A percentile compares a stretch with the other conserved stretches of the same genome.
Evolutionary conservation across 352 stramenopile genomes (phyloP).

Genomic region (Globisporangium heterothallicum): DNA sequence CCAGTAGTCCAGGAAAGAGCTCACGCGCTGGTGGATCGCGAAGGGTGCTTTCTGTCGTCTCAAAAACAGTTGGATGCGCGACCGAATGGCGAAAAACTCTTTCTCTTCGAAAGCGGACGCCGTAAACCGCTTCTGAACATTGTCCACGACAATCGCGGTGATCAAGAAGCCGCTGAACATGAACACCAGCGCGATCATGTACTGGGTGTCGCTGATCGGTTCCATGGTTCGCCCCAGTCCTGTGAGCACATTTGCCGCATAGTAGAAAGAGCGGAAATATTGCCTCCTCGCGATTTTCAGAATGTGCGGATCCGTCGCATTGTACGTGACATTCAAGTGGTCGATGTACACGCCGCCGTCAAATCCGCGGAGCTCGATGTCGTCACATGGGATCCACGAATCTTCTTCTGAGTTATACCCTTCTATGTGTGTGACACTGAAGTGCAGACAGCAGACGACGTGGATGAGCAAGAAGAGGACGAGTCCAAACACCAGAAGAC

Average conservation of each 20-base stretch:
- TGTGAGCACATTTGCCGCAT: constrained; percentile 27
- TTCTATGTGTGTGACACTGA: constrained; percentile 31
- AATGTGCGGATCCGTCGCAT: constrained; percentile 11
- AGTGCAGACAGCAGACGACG: constrained; percentile 38
- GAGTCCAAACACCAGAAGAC: constrained; percentile 34
- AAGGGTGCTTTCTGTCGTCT: constrained; percentile 33
- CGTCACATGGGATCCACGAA: constrained; percentile 27
- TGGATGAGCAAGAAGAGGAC: constrained; percentile 52
- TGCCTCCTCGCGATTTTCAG: constrained; percentile 19
- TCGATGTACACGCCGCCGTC: constrained; percentile 11
- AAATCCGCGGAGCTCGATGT: constrained; percentile 18
- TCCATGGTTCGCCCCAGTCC: constrained; percentile 33
- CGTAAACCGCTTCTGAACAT: constrained; percentile 46
- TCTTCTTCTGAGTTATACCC: constrained; percentile 24
- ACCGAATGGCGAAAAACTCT: constrained; percentile 35
- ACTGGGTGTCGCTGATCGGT: constrained; percentile 30
- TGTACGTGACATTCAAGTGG: constrained; percentile 17
- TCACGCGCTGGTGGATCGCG: constrained; percentile 36
- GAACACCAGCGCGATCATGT: constrained; percentile 32
- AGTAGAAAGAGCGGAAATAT: constrained; percentile 32
- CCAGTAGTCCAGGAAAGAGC: constrained; percentile 44
- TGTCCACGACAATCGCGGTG: constrained; percentile 42
- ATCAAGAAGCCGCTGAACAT: constrained; percentile 51
- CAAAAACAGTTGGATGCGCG: constrained; percentile 41
- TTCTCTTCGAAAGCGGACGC: constrained; percentile 45